Evolutionary conservation across 805 yeast genomes (phyloP).

Genomic region (Sugiyamaella lignohabitans): DNA sequence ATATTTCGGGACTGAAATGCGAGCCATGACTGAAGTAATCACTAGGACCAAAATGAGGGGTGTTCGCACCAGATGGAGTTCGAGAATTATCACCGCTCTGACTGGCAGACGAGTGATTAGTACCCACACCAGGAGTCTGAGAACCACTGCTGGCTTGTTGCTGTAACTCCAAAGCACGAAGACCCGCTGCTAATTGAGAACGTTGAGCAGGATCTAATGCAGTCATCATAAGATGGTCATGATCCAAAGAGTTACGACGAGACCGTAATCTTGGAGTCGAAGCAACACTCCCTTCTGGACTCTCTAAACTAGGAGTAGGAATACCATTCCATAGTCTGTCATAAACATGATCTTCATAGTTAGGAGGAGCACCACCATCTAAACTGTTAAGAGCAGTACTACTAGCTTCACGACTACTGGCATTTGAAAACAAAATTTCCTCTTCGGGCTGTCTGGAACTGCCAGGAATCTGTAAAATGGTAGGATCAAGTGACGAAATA

Average conservation of each 20-base stretch:
- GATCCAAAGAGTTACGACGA: constrained; percentile 31
- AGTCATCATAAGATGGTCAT: constrained; percentile 23
- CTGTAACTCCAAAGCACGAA: constrained; percentile 33
- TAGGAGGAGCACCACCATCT: constrained; percentile 66
- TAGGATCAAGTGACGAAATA: constrained; percentile 43
- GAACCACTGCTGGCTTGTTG: constrained; percentile 22
- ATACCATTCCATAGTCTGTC: constrained; percentile 68
- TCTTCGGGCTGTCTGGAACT: neutral
- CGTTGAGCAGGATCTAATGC: constrained; percentile 29
- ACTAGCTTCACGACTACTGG: constrained; percentile 1
- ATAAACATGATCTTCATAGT: constrained; percentile 69
- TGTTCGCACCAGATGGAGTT: constrained; percentile 11
- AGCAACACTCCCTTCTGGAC: constrained; percentile 35
- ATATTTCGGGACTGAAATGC: constrained; percentile 15
- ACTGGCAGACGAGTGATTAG: constrained; percentile 1
- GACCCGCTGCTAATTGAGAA: constrained; percentile 35
- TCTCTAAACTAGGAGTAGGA: constrained; percentile 34
- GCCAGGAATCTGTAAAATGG: constrained; percentile 10
- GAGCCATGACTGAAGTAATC: constrained; percentile 6
- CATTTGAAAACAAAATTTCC: constrained; percentile 7
- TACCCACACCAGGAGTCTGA: constrained; percentile 4
- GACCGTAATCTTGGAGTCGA: constrained; percentile 34
- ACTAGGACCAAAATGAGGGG: constrained; percentile 8
- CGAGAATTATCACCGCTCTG: constrained; percentile 6
- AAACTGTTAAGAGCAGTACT: constrained; percentile 3